Base-by-base conservation (phyloP, 441 rosid species). In the Theobroma grandiflorum region DNA sequence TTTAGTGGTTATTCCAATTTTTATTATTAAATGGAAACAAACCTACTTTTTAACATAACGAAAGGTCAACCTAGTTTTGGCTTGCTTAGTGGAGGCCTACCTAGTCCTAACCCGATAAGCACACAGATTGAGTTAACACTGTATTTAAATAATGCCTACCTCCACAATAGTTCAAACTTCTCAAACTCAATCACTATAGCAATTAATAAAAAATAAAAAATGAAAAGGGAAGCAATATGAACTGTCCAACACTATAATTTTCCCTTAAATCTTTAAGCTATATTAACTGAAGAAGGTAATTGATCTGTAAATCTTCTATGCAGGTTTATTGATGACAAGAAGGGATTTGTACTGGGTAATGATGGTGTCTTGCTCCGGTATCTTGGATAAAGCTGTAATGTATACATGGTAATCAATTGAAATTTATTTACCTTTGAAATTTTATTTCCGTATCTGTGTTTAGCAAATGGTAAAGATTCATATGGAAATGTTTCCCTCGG, bases 351-450 rank as follows among this genome's bases (percentile, higher is more conserved):
- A 58, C 85, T 93, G 53, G 98, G 98, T 61, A 96, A 94, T 37
- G 97, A 96, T 59, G 98, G 98, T 6, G 98, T 94, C 68, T 90
- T 96, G 90, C 98, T 95, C 79, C 98, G 95, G 82, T 96, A 90
- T 89, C 91, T 96, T 47, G 98, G 98, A 81, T 95, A 82, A 84
- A 77, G 47, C 58, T 69, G 67, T 40, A 62, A 59, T 45, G 75
- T 63, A 52, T 77, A 68, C 69, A 66, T 14, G 86, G 85, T 84
- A 84, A 79, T 77, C 58, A 67, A 52, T 58, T 63, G 14, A 78
- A 77, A 75, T 75, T 45, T 3, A 43, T 22, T 31, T 64, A 62
- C 65, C 26, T 57, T 50, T 64, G 80, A 72, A 63, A 58, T 70
- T 49, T 26, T 49, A 5, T 14, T 22, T 57, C 72, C 16, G 26